Percentiles rank a stretch among this genome's conserved stretches.
phyloP scores from a whole-genome alignment of 2,329 filamentous ascomycete genomes.

The Aspergillus awamori region DNA sequence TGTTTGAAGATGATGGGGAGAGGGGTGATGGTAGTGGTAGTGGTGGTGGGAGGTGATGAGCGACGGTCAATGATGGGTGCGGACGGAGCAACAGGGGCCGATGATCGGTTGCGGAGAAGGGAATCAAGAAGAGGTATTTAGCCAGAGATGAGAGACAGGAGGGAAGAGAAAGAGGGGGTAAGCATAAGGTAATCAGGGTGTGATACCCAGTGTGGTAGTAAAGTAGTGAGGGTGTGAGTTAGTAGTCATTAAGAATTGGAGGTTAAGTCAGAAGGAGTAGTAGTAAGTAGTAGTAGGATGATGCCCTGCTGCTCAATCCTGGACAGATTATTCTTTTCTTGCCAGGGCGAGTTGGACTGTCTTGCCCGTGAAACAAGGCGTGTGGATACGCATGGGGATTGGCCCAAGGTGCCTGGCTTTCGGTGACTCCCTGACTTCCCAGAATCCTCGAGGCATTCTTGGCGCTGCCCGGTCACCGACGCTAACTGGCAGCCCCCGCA shows the following conservation, averaged over 20 bases:
- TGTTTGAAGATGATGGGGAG: constrained; percentile 4
- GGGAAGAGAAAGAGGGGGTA: not conserved
- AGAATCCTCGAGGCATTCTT: constrained; percentile 18
- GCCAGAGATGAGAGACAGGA: not conserved
- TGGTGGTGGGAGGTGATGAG: constrained; percentile 5
- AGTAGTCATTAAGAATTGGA: not conserved
- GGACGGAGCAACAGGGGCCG: constrained; percentile 1
- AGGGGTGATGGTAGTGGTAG: not conserved
- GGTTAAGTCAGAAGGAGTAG: not conserved
- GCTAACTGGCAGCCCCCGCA: constrained; percentile 24
- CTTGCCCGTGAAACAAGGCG: constrained; percentile 20
- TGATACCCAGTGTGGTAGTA: not conserved
- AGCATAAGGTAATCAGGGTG: constrained; percentile 6
- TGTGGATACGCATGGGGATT: constrained; percentile 10
- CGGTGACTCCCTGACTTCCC: constrained; percentile 17
- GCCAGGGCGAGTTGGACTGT: constrained; percentile 10
- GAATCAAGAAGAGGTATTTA: not conserved
- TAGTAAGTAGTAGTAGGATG: not conserved
- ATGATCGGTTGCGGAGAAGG: not conserved
- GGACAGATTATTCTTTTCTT: not conserved
- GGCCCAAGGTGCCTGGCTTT: constrained; percentile 12
- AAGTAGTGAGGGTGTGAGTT: not conserved
- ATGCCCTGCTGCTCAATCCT: not conserved
- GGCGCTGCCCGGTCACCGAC: constrained; percentile 14
- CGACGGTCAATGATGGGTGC: not conserved